These are phyloP conservation scores for Leucogyrophana mollusca DNA, from an alignment of 768 basidiomycete genomes.

Conservation along the genomic window DNA sequence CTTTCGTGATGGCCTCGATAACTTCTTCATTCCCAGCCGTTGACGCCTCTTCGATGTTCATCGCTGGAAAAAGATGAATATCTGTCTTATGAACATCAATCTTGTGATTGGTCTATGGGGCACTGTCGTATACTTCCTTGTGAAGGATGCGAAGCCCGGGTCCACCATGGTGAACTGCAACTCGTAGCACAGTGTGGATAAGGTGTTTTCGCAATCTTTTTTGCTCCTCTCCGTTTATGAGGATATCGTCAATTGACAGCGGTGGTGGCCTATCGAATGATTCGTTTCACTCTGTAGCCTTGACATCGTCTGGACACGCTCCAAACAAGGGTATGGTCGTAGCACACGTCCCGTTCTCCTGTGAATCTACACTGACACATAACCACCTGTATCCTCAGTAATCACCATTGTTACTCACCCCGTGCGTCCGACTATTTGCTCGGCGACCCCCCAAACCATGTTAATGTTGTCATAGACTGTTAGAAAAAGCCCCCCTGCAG, in stretches of 20 bases:
- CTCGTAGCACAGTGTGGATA: too few species aligned
- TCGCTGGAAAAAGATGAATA: slow-evolving; percentile 11
- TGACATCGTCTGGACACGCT: slow-evolving; percentile 24
- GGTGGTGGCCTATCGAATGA: slow-evolving; percentile 21
- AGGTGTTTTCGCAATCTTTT: slow-evolving; percentile 5
- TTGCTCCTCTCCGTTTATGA: slow-evolving; percentile 20
- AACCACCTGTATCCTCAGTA: not conserved
- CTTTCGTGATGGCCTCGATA: slow-evolving; percentile 8
- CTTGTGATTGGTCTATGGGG: slow-evolving; percentile 7
- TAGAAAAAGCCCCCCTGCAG: slow-evolving; percentile 14
- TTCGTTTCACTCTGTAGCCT: slow-evolving; percentile 14
- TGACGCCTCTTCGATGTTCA: slow-evolving; percentile 15
- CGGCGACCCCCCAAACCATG: slow-evolving; percentile 22
- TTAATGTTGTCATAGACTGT: slow-evolving; percentile 40
- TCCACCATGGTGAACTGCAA: slow-evolving; percentile 8
- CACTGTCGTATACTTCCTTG: slow-evolving; percentile 1
- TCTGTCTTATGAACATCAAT: slow-evolving; percentile 12
- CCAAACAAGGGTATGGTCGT: slow-evolving; percentile 28
- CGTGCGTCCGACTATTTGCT: slow-evolving; percentile 32
- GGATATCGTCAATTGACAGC: slow-evolving; percentile 25
- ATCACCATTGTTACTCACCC: slow-evolving; percentile 12
- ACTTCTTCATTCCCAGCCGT: slow-evolving; percentile 18
- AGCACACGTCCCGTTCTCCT: slow-evolving; percentile 38
- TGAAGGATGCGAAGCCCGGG: slow-evolving; percentile 5
- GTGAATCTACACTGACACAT: slow-evolving; percentile 19